Percentiles rank a stretch among this genome's conserved stretches.
Evolutionary conservation across 164 flowering plant species (phyloP).

Genomic region (Litsea cubeba): DNA sequence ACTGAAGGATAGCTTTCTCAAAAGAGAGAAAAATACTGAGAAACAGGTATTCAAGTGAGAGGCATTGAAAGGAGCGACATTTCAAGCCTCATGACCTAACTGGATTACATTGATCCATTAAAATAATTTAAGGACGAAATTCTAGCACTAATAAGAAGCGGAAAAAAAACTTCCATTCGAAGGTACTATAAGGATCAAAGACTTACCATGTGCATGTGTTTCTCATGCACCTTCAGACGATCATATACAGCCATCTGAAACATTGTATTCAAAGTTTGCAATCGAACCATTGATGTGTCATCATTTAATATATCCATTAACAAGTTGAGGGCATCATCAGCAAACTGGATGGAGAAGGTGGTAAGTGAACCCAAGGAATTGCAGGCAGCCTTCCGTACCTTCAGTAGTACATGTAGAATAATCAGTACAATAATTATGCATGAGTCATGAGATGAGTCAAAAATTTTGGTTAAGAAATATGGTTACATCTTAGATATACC

Average conservation of each 20-base stretch:
- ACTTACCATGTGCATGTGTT: constrained; percentile 70
- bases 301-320: constrained; percentile 77
- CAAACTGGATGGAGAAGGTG: constrained; percentile 44
- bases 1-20: no score
- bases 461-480: background rate
- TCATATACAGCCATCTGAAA: constrained; percentile 45
- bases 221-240: constrained; percentile 46
- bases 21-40: no score
- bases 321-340: constrained; percentile 48
- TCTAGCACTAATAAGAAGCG: no score
- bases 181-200: background rate
- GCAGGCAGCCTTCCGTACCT: constrained; percentile 81
- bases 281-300: constrained; percentile 53
- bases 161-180: background rate
- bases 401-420: background rate
- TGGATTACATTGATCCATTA: no score
- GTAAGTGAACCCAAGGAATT: constrained; percentile 44
- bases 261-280: constrained; percentile 63
- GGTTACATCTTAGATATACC: constrained; percentile 34
- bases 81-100: no score
- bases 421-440: background rate
- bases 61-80: no score
- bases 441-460: background rate
- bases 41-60: no score
- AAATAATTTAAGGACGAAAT: no score